Evolutionary conservation across 345 rosid species (phyloP).

Genomic region (Aethionema arabicum): DNA sequence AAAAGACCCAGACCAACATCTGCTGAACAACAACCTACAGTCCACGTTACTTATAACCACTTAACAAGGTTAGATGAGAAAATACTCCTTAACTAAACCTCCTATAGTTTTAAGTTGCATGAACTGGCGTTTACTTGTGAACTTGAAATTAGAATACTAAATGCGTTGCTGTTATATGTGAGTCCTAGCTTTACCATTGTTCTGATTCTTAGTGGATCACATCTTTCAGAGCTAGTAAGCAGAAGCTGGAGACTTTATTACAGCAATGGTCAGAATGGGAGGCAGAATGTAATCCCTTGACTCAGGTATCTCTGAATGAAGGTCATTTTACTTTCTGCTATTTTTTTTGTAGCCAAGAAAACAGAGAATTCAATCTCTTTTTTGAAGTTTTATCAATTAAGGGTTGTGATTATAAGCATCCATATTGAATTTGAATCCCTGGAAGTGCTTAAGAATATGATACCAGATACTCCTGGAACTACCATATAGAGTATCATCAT

Average conservation of each 20-base stretch:
- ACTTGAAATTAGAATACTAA: not conserved
- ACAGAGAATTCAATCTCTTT: not conserved
- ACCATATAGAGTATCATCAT: conserved; percentile 14
- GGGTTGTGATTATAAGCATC: conserved; percentile 9
- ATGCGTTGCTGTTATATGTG: conserved; percentile 7
- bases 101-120: conserved; percentile 10
- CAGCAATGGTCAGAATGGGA: conserved; percentile 98
- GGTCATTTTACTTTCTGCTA: conserved; percentile 20
- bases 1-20: conserved; percentile 56
- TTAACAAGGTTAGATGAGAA: conserved; percentile 63
- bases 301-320: conserved; percentile 45
- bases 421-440: not conserved
- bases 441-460: not conserved
- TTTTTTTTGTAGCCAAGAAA: not conserved
- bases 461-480: not conserved
- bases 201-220: conserved; percentile 5
- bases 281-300: conserved; percentile 48
- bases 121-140: conserved; percentile 17
- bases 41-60: conserved; percentile 61
- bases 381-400: conserved; percentile 2
- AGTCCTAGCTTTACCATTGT: conserved; percentile 5
- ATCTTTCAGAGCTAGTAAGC: conserved; percentile 76
- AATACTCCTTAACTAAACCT: not conserved
- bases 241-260: conserved; percentile 74
- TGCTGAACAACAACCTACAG: conserved; percentile 65